These are phyloP conservation scores for Saccharomyces mikatae DNA, from an alignment of 805 yeast species.

Conservation along the genomic window DNA sequence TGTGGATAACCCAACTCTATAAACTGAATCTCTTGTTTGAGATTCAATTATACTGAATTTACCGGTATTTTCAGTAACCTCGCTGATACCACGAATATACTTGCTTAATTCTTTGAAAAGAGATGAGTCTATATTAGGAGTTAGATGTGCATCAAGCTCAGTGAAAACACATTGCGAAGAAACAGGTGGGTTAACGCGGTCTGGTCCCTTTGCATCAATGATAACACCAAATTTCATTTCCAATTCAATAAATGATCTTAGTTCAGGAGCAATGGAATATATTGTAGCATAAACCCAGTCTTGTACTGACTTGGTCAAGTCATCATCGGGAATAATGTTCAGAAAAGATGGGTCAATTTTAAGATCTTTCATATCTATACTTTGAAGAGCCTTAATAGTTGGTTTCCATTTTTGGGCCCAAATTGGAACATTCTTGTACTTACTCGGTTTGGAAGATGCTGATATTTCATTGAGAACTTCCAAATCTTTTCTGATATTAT, in stretches of 20 bases:
- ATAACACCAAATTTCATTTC: conserved; percentile 71
- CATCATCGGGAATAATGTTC: conserved; percentile 69
- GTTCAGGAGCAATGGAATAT: conserved; percentile 48
- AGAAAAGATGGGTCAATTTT: conserved; percentile 40
- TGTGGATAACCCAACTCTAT: conserved; percentile 53
- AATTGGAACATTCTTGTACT: conserved; percentile 59
- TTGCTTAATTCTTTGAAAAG: conserved; percentile 51
- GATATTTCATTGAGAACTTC: conserved; percentile 24
- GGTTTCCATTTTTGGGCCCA: conserved; percentile 80
- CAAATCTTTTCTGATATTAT: conserved; percentile 28
- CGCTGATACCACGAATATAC: conserved; percentile 48
- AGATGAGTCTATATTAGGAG: conserved; percentile 56
- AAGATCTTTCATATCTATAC: conserved; percentile 26
- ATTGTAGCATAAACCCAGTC: conserved; percentile 86
- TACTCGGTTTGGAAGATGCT: conserved; percentile 43
- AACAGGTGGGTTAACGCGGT: conserved; percentile 56
- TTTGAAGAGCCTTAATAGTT: conserved; percentile 27
- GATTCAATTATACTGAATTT: conserved; percentile 54
- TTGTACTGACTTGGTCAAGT: conserved; percentile 70
- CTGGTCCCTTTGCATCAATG: conserved; percentile 54
- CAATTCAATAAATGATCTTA: conserved; percentile 53
- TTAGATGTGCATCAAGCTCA: conserved; percentile 50
- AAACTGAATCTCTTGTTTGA: conserved; percentile 55
- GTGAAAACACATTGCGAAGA: conserved; percentile 60
- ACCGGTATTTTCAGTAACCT: conserved; percentile 40